These are phyloP conservation scores for Claviceps capensis DNA, from an alignment of 2,329 filamentous ascomycete genomes.

Conservation along the genomic window DNA sequence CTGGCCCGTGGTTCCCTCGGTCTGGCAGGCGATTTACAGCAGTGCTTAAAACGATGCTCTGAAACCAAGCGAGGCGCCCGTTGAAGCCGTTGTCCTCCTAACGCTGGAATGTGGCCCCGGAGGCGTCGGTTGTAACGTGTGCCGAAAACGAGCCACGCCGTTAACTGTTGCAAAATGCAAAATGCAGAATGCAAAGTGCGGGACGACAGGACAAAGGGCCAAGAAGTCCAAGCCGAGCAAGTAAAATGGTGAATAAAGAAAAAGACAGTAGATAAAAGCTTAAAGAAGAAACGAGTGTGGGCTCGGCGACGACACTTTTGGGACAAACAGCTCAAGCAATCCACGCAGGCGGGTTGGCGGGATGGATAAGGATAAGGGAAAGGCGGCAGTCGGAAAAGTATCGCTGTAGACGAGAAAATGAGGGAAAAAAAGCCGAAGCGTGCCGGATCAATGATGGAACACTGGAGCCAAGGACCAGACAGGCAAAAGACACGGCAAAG, in stretches of 20 bases:
- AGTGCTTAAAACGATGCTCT: neutral
- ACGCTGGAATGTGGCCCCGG: constrained; percentile 1
- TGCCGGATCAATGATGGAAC: neutral
- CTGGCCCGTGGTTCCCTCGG: no score
- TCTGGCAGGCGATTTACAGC: neutral
- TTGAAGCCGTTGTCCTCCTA: neutral
- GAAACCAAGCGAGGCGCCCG: neutral
- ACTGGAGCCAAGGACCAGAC: neutral
- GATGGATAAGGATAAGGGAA: neutral
- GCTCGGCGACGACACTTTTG: neutral
- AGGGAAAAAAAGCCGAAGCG: neutral
- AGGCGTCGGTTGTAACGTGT: neutral
- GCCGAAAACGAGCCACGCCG: neutral
- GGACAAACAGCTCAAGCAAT: neutral
- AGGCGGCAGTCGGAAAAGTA: neutral
- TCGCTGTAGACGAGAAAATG: neutral
- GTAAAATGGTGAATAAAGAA: neutral
- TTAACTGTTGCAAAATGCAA: neutral
- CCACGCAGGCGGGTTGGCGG: neutral
- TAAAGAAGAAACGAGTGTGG: neutral
- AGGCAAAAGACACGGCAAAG: neutral
- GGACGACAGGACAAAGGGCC: neutral
- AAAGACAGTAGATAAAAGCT: neutral
- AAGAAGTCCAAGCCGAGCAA: neutral
- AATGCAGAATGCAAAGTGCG: neutral